Evolutionary conservation across 2,329 filamentous ascomycete genomes (phyloP).

Genomic region (Colletotrichum limetticola): DNA sequence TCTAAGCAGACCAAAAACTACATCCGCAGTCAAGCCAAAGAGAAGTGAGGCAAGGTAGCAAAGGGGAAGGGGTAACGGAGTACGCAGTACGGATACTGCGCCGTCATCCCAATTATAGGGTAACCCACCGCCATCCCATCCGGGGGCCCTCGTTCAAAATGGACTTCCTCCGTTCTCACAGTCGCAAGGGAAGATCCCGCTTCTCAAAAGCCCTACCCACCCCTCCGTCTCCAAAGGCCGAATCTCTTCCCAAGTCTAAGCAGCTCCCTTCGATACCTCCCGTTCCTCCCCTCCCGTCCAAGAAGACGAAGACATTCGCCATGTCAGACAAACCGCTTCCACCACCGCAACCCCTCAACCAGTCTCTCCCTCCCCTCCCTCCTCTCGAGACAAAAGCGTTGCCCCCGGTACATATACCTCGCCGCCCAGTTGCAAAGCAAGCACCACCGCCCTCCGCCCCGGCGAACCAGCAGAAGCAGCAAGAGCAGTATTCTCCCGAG

Average conservation of each 20-base stretch:
- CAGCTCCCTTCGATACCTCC: slow-evolving; percentile 36
- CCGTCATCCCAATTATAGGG: slow-evolving; percentile 12
- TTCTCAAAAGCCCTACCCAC: slow-evolving; percentile 69
- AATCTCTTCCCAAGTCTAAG: slow-evolving; percentile 27
- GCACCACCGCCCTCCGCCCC: not conserved
- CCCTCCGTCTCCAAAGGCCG: slow-evolving; percentile 48
- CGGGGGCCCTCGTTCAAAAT: slow-evolving; percentile 13
- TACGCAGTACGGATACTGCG: not conserved
- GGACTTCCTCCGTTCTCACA: slow-evolving; percentile 41
- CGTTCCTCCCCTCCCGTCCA: slow-evolving; percentile 20
- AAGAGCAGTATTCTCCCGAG: slow-evolving; percentile 46
- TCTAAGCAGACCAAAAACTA: not conserved
- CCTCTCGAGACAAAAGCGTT: slow-evolving; percentile 38
- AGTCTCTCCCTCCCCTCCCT: slow-evolving; percentile 43
- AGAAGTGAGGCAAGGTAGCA: slow-evolving; percentile 16
- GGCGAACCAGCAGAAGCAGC: not conserved
- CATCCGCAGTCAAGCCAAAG: slow-evolving; percentile 11
- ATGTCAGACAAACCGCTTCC: slow-evolving; percentile 37
- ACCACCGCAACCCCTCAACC: slow-evolving; percentile 41
- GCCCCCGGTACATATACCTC: slow-evolving; percentile 19
- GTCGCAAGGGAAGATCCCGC: slow-evolving; percentile 59
- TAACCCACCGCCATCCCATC: not conserved
- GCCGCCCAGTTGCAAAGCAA: slow-evolving; percentile 30
- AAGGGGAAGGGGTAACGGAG: slow-evolving; percentile 13
- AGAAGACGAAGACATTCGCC: not conserved